Conservation (phyloP, 495 filamentous ascomycete species). For the Lasiosphaeriaceae sp. region DNA sequence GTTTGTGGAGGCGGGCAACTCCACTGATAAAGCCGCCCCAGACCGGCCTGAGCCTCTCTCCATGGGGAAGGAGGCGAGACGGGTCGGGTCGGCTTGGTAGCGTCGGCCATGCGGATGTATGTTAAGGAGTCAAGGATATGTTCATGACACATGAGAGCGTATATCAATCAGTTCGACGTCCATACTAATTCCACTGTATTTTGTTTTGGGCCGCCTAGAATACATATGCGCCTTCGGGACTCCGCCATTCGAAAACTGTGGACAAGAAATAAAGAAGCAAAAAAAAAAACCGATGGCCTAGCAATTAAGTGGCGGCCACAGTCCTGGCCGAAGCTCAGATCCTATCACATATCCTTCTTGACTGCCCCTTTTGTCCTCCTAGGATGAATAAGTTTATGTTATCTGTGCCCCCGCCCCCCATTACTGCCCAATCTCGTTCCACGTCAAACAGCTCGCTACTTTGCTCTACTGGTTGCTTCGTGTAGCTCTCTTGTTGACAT, state of each 20-base stretch:
- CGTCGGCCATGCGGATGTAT: background rate
- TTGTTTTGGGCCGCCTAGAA: constrained; percentile 16
- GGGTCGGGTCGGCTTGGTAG: background rate
- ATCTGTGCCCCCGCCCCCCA: constrained; percentile 3
- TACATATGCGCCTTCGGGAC: constrained; percentile 18
- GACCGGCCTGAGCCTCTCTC: background rate
- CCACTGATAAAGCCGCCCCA: no score
- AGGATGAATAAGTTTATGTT: background rate
- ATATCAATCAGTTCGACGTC: background rate
- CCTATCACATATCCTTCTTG: constrained; percentile 1
- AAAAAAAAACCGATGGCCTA: constrained; percentile 1
- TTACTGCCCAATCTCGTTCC: constrained; percentile 2
- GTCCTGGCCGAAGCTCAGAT: background rate
- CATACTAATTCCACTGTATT: constrained; percentile 11
- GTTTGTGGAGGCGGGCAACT: background rate
- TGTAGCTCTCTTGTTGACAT: constrained; percentile 53
- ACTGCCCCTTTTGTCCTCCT: constrained; percentile 14
- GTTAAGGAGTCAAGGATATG: no score
- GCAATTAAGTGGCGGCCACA: constrained; percentile 7
- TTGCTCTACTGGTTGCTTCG: constrained; percentile 39
- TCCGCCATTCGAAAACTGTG: constrained; percentile 8
- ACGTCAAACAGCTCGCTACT: background rate
- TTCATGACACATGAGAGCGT: background rate
- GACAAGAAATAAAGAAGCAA: constrained; percentile 5
- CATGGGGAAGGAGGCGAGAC: background rate